These are phyloP conservation scores for Parathielavia hyrcaniae DNA, from an alignment of 495 filamentous ascomycete species.

Conservation along the genomic window DNA sequence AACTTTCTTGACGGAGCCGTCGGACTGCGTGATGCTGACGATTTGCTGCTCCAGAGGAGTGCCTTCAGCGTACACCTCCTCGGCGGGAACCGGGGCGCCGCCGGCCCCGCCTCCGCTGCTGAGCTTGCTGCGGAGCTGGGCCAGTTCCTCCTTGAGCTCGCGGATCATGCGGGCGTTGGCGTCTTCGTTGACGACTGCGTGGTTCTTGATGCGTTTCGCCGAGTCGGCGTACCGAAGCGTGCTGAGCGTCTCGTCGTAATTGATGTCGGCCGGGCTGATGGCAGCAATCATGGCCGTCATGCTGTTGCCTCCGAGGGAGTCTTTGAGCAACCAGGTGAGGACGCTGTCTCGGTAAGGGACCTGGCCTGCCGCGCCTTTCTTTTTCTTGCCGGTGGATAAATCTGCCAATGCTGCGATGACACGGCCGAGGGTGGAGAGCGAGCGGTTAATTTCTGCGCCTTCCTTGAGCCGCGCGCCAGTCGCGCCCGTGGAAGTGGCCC, in stretches of 20 bases:
- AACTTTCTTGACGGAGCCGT: constrained; percentile 87
- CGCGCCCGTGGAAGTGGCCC: constrained; percentile 91
- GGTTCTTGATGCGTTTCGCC: constrained; percentile 99
- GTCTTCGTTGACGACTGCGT: constrained; percentile 98
- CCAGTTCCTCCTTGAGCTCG: constrained; percentile 92
- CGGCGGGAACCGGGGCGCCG: constrained; percentile 45
- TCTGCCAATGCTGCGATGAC: constrained; percentile 97
- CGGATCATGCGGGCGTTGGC: constrained; percentile 98
- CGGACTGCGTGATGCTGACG: constrained; percentile 81
- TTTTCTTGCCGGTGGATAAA: constrained; percentile 78
- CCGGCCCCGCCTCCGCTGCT: constrained; percentile 54
- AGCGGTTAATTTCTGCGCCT: constrained; percentile 97
- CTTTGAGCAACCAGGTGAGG: constrained; percentile 94
- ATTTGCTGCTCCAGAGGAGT: constrained; percentile 94
- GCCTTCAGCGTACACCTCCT: constrained; percentile 82
- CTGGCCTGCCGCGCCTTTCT: constrained; percentile 57
- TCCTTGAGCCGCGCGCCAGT: constrained; percentile 95
- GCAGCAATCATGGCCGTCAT: constrained; percentile 99
- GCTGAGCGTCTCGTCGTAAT: constrained; percentile 95
- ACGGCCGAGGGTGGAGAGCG: constrained; percentile 91
- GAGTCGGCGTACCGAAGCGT: constrained; percentile 96
- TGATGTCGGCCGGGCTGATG: constrained; percentile 97
- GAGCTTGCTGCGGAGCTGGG: constrained; percentile 79
- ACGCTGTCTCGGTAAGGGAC: constrained; percentile 97
- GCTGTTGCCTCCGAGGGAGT: constrained; percentile 96